Base-by-base conservation (phyloP, 495 filamentous ascomycete genomes). In the Lentithecium fluviatile region DNA sequence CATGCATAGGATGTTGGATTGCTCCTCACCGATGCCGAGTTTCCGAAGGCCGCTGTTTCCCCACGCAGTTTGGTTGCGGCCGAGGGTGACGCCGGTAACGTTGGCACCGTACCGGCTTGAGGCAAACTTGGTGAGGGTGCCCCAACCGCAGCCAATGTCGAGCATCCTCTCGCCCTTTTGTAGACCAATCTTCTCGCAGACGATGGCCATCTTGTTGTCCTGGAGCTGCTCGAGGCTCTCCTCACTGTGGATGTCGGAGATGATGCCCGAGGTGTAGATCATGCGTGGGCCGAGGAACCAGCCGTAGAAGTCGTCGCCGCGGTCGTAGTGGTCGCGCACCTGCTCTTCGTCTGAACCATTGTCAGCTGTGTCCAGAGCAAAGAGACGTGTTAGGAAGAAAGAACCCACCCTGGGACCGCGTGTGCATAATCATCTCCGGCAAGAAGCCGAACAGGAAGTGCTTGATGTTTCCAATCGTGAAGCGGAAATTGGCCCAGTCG, bases 221-320 rank as follows among this genome's bases (percentile, higher is more conserved):
- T 95, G 89, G 47, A 95, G 80, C 73, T 93, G 78, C 76, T 95
- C 89, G 26, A 95, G 83, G 13, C 82, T 80, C 73, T 95, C 89
- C 73, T 92, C 89, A 24, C 75, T 77, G 74, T 81, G 82, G 70
- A 85, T 80, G 68, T 95, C 88, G 17, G 83, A 83, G 73, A 95
- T 89, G 59, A 95, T 79, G 46, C 89, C 89, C 12, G 86, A 88
- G 43, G 90, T 93, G 75, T 93, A 95, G 74, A 93, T 86, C 89
- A 95, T 95, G 67, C 89, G 88, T 38, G 88, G 89, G 60, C 89
- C 90, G 45, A 95, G 81, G 78, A 93, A 93, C 88, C 88, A 95
- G 72, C 79, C 83, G 77, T 95, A 95, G 75, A 89, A 89, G 75
- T 95, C 89, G 73, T 94, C 87, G 66, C 89, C 89, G 67, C 88